Evolutionary conservation across 1,284 basidiomycete genomes (phyloP).

Genomic region (Peniophora sp.): DNA sequence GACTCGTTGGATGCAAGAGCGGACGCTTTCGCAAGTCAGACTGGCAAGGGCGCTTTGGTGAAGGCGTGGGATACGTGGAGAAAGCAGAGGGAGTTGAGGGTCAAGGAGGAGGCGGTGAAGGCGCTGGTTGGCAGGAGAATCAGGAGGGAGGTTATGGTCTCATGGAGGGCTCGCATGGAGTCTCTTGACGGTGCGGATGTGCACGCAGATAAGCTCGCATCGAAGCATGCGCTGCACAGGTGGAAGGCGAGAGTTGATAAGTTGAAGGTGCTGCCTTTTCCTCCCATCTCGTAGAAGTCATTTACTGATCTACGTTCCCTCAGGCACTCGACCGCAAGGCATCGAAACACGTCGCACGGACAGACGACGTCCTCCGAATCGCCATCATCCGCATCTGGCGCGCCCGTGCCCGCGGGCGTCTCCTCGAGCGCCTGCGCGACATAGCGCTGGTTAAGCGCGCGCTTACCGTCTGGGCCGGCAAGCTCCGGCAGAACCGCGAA

Average conservation of each 20-base stretch:
- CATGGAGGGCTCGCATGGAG: conserved; percentile 45
- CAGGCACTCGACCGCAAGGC: conserved; percentile 47
- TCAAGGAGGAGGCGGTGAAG: conserved; percentile 34
- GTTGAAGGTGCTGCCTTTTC: conserved; percentile 31
- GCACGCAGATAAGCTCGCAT: conserved; percentile 33
- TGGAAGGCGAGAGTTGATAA: conserved; percentile 51
- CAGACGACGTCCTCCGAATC: conserved; percentile 55
- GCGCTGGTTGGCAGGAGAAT: conserved; percentile 39
- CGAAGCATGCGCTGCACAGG: conserved; percentile 35
- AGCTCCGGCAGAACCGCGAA: neutral
- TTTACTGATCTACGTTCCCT: too few species aligned
- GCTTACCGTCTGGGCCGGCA: conserved; percentile 43
- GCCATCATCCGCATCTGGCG: conserved; percentile 68
- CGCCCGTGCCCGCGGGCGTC: conserved; percentile 57
- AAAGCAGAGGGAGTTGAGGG: conserved; percentile 31
- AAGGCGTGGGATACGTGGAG: conserved; percentile 51
- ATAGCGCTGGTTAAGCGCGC: conserved; percentile 36
- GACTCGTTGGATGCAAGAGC: conserved; percentile 39
- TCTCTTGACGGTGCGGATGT: conserved; percentile 34
- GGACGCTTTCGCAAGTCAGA: conserved; percentile 32
- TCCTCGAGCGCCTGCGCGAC: conserved; percentile 49
- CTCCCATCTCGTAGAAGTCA: neutral
- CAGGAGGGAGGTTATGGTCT: conserved; percentile 34
- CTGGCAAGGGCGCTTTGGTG: conserved; percentile 27
- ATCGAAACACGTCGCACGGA: conserved; percentile 47